Base-by-base conservation (phyloP, 2,329 filamentous ascomycete genomes). In the Alternaria ethzedia region DNA sequence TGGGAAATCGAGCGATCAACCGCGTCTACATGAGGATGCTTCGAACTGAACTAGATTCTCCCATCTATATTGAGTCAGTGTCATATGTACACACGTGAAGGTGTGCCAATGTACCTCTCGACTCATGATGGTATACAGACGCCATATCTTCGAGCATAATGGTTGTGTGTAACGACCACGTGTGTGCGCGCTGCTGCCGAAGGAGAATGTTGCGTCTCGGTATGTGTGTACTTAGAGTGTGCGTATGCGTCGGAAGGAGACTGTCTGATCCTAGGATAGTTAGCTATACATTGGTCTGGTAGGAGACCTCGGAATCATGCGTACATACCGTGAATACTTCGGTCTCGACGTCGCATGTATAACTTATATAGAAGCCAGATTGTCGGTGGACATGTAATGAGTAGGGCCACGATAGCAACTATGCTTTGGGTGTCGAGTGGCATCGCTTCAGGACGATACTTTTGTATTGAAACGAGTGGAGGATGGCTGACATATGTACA, bases 71-170 rank as follows among this genome's bases (percentile, higher is more conserved):
- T 6, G 28, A 30, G 28, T 30, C 7, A 13, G 12, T 30, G 6
- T 30, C 13, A 12, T 5, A 30, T 30, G 0, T 30, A 2, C 0
- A 30, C 1, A 30, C 1, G 28, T 13, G 12, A 2, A 13, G 30
- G 30, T 32, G 6, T 36, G 30, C 13, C 13, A 15, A 15, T 15
- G 4, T 36, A 36, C 30, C 6, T 36, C 30, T 36, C 30, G 30
- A 8, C 13, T 36, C 30, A 9, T 36, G 30, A 2, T 36, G 30
- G 3, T 4, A 4, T 36, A 13, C 6, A 1, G 30, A 36, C 30
- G 30, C 30, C 30, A 36, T 36, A 2, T 36, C 30, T 36, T 36
- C 30, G 30, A 36, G 30, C 13, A 36, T 15, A 0, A 36, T 36
- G 30, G 30, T 36, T 4, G 30, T 36, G 4, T 36, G 6, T 9